Percentiles rank a stretch among this genome's conserved stretches.
Evolutionary conservation across 768 basidiomycete species (phyloP).

Genomic region (Cantharellus anzutake): DNA sequence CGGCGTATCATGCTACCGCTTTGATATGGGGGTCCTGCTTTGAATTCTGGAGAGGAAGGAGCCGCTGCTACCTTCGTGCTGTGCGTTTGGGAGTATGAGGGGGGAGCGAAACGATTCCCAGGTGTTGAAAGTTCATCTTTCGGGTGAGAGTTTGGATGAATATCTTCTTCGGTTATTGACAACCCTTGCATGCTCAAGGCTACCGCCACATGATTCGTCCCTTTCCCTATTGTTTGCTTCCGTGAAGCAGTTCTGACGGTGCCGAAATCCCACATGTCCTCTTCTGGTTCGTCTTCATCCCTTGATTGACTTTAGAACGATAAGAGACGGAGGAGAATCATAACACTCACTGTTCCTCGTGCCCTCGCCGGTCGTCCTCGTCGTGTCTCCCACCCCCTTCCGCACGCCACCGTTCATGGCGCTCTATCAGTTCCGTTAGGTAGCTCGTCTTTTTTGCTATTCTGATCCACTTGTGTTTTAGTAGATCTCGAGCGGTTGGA

Average conservation of each 20-base stretch:
- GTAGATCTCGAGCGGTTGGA: conserved; percentile 81
- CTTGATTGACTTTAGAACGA: conserved; percentile 17
- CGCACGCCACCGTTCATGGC: conserved; percentile 82
- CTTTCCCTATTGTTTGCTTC: conserved; percentile 29
- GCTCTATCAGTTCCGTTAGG: conserved; percentile 86
- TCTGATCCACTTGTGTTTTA: conserved; percentile 91
- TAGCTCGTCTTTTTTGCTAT: conserved; percentile 91
- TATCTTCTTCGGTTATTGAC: too few species aligned
- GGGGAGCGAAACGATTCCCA: too few species aligned
- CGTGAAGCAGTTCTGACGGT: conserved; percentile 65
- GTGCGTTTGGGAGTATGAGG: too few species aligned
- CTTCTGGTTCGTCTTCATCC: conserved; percentile 32
- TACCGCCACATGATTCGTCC: too few species aligned
- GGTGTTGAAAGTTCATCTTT: too few species aligned
- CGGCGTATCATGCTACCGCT: neutral
- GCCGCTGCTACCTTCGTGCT: too few species aligned
- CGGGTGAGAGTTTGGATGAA: too few species aligned
- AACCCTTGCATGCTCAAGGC: too few species aligned
- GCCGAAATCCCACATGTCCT: conserved; percentile 92
- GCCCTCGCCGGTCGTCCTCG: conserved; percentile 44
- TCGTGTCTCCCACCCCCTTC: conserved; percentile 66
- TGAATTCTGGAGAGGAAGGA: neutral
- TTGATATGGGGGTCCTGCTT: neutral
- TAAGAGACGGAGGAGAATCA: neutral
- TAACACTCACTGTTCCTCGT: conserved; percentile 43